Percentiles rank a stretch among this genome's conserved stretches.
Conservation (phyloP, 2,329 filamentous ascomycete genomes). For the Plenodomus tracheiphilus region DNA sequence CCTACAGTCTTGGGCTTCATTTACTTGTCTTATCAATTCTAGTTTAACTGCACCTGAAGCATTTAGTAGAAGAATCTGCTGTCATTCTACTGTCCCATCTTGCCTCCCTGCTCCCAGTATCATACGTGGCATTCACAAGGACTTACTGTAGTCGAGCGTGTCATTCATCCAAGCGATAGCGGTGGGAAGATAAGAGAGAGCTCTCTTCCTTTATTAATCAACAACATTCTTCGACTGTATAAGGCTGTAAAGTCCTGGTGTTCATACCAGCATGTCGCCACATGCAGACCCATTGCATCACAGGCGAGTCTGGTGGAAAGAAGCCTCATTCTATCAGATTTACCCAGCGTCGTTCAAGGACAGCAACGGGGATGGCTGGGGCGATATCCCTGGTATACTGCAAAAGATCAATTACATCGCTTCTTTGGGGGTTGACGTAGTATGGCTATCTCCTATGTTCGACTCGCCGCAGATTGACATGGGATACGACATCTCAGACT, state of each 20-base stretch:
- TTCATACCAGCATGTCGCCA: slow-evolving; percentile 23
- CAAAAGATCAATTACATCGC: slow-evolving; percentile 61
- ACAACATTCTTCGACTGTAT: neutral
- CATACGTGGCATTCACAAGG: too few species aligned
- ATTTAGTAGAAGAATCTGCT: too few species aligned
- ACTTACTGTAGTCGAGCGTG: too few species aligned
- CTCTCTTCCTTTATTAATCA: too few species aligned
- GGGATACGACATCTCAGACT: slow-evolving; percentile 72
- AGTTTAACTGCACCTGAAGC: too few species aligned
- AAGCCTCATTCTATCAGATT: slow-evolving; percentile 50
- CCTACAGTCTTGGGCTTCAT: too few species aligned
- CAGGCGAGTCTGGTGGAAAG: slow-evolving; percentile 50
- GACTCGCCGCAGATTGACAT: slow-evolving; percentile 68
- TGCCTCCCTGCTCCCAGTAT: too few species aligned
- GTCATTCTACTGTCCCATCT: too few species aligned
- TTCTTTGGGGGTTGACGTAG: slow-evolving; percentile 62
- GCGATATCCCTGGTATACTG: slow-evolving; percentile 66
- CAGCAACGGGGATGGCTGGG: slow-evolving; percentile 62
- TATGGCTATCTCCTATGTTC: slow-evolving; percentile 71
- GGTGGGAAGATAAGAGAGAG: too few species aligned
- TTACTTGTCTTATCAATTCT: too few species aligned
- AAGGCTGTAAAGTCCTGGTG: neutral
- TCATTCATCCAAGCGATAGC: too few species aligned
- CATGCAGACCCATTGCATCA: slow-evolving; percentile 25
- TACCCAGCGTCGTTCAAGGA: slow-evolving; percentile 49